These are phyloP conservation scores for Colletotrichum spinosum DNA, from an alignment of 2,329 filamentous ascomycete species.

Conservation along the genomic window DNA sequence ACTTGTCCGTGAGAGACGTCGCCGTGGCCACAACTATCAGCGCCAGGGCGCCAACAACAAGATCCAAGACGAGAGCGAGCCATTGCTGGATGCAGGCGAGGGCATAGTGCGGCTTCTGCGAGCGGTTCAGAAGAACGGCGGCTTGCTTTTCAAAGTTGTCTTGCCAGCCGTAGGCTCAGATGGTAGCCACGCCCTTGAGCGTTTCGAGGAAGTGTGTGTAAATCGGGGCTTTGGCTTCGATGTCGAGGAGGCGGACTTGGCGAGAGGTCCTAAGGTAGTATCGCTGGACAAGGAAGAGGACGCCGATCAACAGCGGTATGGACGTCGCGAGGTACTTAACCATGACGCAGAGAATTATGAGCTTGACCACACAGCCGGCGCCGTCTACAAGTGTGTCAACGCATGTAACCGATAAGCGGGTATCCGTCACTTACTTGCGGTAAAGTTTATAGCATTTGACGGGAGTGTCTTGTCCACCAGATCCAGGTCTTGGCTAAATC, in stretches of 20 bases:
- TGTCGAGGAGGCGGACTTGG: conserved; percentile 46
- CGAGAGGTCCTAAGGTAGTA: conserved; percentile 47
- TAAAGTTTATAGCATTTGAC: conserved; percentile 3
- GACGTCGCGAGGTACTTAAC: conserved; percentile 41
- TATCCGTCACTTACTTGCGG: conserved; percentile 1
- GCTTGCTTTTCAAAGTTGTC: conserved; percentile 39
- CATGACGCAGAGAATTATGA: conserved; percentile 16
- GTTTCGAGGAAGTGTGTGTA: conserved; percentile 45
- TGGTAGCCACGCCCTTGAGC: conserved; percentile 40
- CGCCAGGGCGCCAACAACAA: conserved; percentile 62
- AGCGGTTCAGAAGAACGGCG: conserved; percentile 46
- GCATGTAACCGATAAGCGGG: too few species aligned
- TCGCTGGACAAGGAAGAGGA: conserved; percentile 41
- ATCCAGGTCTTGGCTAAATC: conserved; percentile 19
- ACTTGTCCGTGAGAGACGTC: conserved; percentile 39
- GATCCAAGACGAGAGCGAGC: conserved; percentile 62
- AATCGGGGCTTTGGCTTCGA: conserved; percentile 46
- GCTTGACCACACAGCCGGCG: conserved; percentile 9
- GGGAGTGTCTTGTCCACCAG: conserved; percentile 12
- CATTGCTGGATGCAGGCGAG: conserved; percentile 64
- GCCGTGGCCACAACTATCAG: conserved; percentile 41
- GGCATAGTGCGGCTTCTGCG: conserved; percentile 65
- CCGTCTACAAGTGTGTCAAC: neutral
- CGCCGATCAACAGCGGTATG: conserved; percentile 40
- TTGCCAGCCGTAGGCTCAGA: conserved; percentile 51